Base-by-base conservation (phyloP, 2,329 filamentous ascomycete genomes). In the Fusarium sp. region DNA sequence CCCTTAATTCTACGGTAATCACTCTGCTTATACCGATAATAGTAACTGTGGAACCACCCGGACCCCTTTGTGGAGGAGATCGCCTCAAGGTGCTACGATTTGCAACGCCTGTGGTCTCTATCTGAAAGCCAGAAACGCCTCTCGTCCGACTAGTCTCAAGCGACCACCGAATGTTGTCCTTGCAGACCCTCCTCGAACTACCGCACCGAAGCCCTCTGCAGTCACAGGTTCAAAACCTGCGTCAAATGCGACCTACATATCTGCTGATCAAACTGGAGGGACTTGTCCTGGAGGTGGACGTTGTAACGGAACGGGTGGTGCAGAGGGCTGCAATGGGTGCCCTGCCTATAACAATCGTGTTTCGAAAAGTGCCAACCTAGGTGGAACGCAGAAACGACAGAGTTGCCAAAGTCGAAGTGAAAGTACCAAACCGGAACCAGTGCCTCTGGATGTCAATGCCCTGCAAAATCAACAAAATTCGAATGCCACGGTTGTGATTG, bases 61-160 rank as follows among this genome's bases (percentile, higher is more conserved):
- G 81, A 99, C 96, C 52, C 96, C 96, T 30, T 85, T 99, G 42
- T 99, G 96, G 96, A 91, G 96, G 80, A 90, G 96, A 79, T 97
- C 96, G 21, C 96, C 96, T 0, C 92, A 95, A 78, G 96, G 96
- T 35, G 93, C 94, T 61, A 98, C 95, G 33, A 98, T 99, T 68
- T 99, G 96, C 85, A 99, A 99, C 83, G 96, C 96, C 10, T 99
- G 96, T 80, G 96, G 96, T 46, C 88, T 99, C 21, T 99, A 99
- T 82, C 87, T 94, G 71, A 98, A 98, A 82, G 95, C 96, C 15
- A 91, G 96, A 75, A 98, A 98, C 80, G 93, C 96, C 71, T 91
- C 94, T 76, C 91, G 96, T 57, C 96, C 96, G 19, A 96, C 94
- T 11, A 97, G 95, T 77, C 85, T 98, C 65, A 98, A 97, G 84